Evolutionary conservation across 2,329 filamentous ascomycete genomes (phyloP).

Genomic region (Colletotrichum higginsianum): DNA sequence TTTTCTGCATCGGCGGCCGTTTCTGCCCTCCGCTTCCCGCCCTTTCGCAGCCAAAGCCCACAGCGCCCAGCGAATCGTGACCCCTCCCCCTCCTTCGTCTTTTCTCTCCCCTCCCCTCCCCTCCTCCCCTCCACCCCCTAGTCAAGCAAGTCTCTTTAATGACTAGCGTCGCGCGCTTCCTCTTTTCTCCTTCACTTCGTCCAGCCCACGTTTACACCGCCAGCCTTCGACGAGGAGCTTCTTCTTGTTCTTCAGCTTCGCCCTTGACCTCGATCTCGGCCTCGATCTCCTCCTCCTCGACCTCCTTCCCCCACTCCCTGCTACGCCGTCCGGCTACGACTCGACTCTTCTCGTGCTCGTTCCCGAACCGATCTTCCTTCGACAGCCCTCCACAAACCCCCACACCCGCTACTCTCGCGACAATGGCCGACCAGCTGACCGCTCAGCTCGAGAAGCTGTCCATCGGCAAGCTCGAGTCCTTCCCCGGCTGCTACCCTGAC

Average conservation of each 20-base stretch:
- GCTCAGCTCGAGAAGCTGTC: slow-evolving; percentile 54
- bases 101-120: slow-evolving; percentile 15
- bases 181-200: slow-evolving; percentile 38
- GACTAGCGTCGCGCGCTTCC: slow-evolving; percentile 39
- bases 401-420: slow-evolving; percentile 30
- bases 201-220: slow-evolving; percentile 17
- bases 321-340: slow-evolving; percentile 5
- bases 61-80: slow-evolving; percentile 27
- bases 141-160: slow-evolving; percentile 34
- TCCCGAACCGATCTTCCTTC: slow-evolving; percentile 16
- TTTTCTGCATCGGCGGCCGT: background rate
- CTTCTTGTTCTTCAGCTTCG: slow-evolving; percentile 9
- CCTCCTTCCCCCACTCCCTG: no score
- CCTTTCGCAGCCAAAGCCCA: slow-evolving; percentile 22
- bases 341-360: slow-evolving; percentile 24
- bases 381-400: slow-evolving; percentile 28
- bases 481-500: slow-evolving; percentile 74
- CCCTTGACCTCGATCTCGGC: background rate
- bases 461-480: slow-evolving; percentile 57
- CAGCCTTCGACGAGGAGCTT: slow-evolving; percentile 30
- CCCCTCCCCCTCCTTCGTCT: slow-evolving; percentile 27
- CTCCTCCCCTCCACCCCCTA: background rate
- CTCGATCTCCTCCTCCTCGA: background rate
- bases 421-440: slow-evolving; percentile 52
- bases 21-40: background rate